A percentile compares a stretch with the other conserved stretches of the same genome.
phyloP scores from a whole-genome alignment of 2,329 filamentous ascomycete species.

The Beauveria asiatica region DNA sequence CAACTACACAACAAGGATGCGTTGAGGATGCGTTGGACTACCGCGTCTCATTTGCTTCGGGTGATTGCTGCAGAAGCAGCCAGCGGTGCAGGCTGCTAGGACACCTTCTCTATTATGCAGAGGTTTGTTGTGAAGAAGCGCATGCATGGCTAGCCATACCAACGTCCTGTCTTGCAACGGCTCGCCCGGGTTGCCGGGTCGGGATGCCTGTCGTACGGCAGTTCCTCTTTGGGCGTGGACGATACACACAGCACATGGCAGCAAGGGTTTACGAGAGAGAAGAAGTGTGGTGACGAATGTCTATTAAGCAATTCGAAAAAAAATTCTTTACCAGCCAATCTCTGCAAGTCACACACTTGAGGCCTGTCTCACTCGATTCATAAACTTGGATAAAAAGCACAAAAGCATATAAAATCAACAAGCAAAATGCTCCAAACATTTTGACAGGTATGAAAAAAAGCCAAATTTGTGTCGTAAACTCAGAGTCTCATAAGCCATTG shows the following conservation, averaged over 20 bases:
- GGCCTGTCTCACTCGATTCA: background rate
- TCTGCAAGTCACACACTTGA: background rate
- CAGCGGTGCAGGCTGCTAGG: too few species aligned
- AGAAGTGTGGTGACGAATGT: background rate
- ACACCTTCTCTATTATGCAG: too few species aligned
- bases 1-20: too few species aligned
- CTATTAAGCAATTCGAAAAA: background rate
- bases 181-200: too few species aligned
- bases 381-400: background rate
- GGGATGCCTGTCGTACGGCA: too few species aligned
- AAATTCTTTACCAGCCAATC: background rate
- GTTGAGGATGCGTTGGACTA: too few species aligned
- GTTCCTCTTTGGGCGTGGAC: too few species aligned
- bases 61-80: too few species aligned
- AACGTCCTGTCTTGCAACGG: too few species aligned
- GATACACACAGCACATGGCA: background rate
- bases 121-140: too few species aligned
- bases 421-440: constrained; percentile 3
- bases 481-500: background rate
- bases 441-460: background rate
- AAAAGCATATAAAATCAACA: background rate
- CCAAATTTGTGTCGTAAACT: background rate
- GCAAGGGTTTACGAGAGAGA: background rate
- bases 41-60: too few species aligned
- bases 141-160: too few species aligned